Evolutionary conservation across 2,329 filamentous ascomycete species (phyloP).

Genomic region (Septoria petroselini): DNA sequence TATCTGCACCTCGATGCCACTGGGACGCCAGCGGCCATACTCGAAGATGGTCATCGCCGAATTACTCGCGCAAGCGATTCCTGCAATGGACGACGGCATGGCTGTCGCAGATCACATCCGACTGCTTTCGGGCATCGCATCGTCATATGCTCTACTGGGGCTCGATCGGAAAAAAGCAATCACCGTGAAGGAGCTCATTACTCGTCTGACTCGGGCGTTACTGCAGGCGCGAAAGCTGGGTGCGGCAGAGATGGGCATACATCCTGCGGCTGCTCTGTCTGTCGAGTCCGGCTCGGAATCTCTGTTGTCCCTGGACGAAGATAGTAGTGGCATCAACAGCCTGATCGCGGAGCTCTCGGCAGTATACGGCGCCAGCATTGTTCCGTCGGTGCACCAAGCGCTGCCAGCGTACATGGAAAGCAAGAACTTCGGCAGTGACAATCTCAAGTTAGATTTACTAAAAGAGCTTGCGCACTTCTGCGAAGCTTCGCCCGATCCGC

Average conservation of each 20-base stretch:
- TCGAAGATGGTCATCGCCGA: constrained; percentile 25
- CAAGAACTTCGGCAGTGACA: constrained; percentile 66
- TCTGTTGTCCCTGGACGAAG: constrained; percentile 22
- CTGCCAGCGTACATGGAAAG: constrained; percentile 13
- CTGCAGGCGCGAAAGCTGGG: constrained; percentile 89
- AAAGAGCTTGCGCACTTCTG: constrained; percentile 90
- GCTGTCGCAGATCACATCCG: constrained; percentile 52
- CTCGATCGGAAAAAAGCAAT: constrained; percentile 88
- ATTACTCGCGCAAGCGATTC: constrained; percentile 28
- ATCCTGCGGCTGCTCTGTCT: constrained; percentile 83
- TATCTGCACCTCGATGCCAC: not conserved
- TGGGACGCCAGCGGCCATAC: constrained; percentile 11
- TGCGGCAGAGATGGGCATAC: constrained; percentile 92
- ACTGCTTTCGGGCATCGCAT: constrained; percentile 79
- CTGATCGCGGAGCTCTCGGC: constrained; percentile 29
- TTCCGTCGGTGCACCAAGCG: constrained; percentile 9
- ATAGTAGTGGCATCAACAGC: constrained; percentile 29
- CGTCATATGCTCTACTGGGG: constrained; percentile 76
- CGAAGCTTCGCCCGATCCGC: constrained; percentile 87
- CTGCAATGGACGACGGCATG: constrained; percentile 32
- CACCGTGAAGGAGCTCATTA: constrained; percentile 80
- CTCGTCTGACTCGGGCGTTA: constrained; percentile 75
- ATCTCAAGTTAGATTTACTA: constrained; percentile 81
- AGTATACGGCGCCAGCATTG: constrained; percentile 31
- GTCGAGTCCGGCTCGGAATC: constrained; percentile 56